phyloP scores from a whole-genome alignment of 768 basidiomycete species.

The Russula sp. region DNA sequence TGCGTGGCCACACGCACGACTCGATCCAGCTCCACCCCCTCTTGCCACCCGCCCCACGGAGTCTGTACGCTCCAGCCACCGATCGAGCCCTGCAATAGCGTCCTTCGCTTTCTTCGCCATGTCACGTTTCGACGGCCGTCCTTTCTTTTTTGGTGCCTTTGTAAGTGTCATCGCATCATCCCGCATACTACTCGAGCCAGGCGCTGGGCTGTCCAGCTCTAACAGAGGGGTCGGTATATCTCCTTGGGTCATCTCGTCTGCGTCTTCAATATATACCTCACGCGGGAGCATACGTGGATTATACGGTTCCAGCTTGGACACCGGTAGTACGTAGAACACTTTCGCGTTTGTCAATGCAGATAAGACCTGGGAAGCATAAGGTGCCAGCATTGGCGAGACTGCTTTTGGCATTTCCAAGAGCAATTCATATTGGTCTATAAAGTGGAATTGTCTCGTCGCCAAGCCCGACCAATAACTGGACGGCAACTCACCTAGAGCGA shows the following conservation, averaged over 20 bases:
- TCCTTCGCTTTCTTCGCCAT: conserved; percentile 21
- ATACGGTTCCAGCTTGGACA: conserved; percentile 39
- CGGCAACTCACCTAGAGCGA: conserved; percentile 35
- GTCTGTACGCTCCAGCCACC: conserved; percentile 40
- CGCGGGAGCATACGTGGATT: conserved; percentile 64
- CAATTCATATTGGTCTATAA: conserved; percentile 48
- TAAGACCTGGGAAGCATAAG: conserved; percentile 44
- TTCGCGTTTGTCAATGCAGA: conserved; percentile 39
- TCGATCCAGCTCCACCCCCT: background rate
- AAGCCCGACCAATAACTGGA: conserved; percentile 33
- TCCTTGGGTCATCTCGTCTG: background rate
- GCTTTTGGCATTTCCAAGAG: conserved; percentile 43
- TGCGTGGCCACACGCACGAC: conserved; percentile 21
- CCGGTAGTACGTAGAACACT: conserved; percentile 56
- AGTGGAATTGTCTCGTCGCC: background rate
- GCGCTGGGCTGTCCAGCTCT: background rate
- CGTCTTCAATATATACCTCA: conserved; percentile 48
- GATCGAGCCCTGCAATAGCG: conserved; percentile 49
- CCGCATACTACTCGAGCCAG: background rate
- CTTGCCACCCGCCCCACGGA: background rate
- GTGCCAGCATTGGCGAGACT: conserved; percentile 40
- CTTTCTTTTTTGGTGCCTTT: conserved; percentile 20
- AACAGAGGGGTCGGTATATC: background rate
- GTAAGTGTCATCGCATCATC: background rate
- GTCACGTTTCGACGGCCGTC: conserved; percentile 21